Evolutionary conservation across 345 rosid species (phyloP).

Genomic region (Anacardium occidentale): DNA sequence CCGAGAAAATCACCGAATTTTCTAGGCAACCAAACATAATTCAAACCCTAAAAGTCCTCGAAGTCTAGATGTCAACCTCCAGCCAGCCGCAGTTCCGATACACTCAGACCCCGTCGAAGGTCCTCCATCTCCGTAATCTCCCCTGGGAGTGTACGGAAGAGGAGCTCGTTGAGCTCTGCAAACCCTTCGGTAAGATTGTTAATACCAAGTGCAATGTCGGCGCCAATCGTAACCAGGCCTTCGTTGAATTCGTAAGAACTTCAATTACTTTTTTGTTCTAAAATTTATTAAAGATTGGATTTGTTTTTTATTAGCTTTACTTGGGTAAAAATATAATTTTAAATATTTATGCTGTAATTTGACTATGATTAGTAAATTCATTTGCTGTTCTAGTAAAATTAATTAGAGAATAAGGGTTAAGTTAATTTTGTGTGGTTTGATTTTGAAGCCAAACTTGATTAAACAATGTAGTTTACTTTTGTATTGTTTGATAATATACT

Average conservation of each 20-base stretch:
- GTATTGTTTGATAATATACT: neutral
- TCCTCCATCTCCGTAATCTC: conserved; percentile 84
- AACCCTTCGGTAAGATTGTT: conserved; percentile 89
- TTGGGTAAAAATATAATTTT: neutral
- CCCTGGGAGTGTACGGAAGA: conserved; percentile 95
- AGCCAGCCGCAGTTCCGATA: conserved; percentile 86
- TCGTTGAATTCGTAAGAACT: conserved; percentile 77
- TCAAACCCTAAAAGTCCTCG: conserved; percentile 5
- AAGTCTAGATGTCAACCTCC: conserved; percentile 59
- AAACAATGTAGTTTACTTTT: neutral
- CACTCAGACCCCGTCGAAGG: conserved; percentile 96
- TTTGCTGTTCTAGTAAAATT: neutral
- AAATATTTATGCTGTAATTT: neutral
- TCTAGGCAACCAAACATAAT: conserved; percentile 25
- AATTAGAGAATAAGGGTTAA: neutral
- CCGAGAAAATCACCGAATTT: conserved; percentile 24
- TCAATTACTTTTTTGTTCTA: neutral
- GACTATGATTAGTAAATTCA: neutral
- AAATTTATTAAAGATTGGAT: neutral
- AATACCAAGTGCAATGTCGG: conserved; percentile 94
- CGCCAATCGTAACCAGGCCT: conserved; percentile 93
- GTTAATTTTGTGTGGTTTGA: neutral
- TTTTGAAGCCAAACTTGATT: neutral
- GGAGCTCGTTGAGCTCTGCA: conserved; percentile 89
- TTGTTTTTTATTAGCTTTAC: neutral